Evolutionary conservation across 495 filamentous ascomycete species (phyloP).

Genomic region (Elaphomyces granulatus): DNA sequence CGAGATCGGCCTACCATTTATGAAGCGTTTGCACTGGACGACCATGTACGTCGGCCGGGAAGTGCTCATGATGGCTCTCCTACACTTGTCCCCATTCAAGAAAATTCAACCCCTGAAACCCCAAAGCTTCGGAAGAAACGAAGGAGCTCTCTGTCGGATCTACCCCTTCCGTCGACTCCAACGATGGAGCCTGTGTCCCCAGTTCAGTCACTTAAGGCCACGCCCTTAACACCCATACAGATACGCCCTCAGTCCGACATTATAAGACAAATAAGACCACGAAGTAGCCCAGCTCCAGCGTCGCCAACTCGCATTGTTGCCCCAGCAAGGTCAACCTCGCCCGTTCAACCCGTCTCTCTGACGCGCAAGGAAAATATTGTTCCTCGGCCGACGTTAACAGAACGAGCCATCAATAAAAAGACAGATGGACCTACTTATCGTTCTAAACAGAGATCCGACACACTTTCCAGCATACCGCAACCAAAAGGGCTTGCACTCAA

Average conservation of each 20-base stretch:
- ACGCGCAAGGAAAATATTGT: slow-evolving; percentile 44
- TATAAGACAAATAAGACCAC: slow-evolving; percentile 19
- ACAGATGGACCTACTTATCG: slow-evolving; percentile 25
- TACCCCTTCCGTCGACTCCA: slow-evolving; percentile 46
- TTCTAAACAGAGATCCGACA: slow-evolving; percentile 34
- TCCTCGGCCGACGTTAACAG: slow-evolving; percentile 19
- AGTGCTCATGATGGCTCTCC: slow-evolving; percentile 29
- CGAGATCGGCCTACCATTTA: slow-evolving; percentile 43
- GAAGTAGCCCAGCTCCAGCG: slow-evolving; percentile 20
- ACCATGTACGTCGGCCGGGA: slow-evolving; percentile 30
- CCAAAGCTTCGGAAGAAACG: slow-evolving; percentile 48
- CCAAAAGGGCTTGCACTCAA: slow-evolving; percentile 33
- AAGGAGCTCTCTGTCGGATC: slow-evolving; percentile 81
- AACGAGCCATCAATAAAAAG: slow-evolving; percentile 24
- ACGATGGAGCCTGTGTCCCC: slow-evolving; percentile 23
- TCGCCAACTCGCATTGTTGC: slow-evolving; percentile 22
- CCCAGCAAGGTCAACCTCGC: slow-evolving; percentile 25
- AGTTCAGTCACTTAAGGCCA: slow-evolving; percentile 10
- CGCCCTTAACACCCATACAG: slow-evolving; percentile 23
- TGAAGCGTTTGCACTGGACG: slow-evolving; percentile 25
- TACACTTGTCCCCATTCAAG: slow-evolving; percentile 29
- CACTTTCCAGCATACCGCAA: slow-evolving; percentile 35
- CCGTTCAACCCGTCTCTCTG: slow-evolving; percentile 30
- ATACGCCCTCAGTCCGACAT: slow-evolving; percentile 16
- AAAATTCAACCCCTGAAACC: slow-evolving; percentile 14